Percentiles rank a stretch among this genome's conserved stretches.
Evolutionary conservation across 2,329 filamentous ascomycete species (phyloP).

Genomic region (Talaromyces islandicus): DNA sequence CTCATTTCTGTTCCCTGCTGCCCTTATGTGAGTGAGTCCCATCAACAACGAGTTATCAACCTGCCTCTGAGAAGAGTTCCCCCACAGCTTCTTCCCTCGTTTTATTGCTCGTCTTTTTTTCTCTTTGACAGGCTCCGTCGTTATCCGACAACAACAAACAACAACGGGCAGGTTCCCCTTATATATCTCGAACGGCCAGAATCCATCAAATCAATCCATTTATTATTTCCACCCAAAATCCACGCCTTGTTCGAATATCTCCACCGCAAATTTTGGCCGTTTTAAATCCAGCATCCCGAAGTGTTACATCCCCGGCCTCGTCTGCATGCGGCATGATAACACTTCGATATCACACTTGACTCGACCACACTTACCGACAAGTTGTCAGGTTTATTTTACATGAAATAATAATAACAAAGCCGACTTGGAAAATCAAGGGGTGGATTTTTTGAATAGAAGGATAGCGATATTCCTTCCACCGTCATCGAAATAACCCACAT

Average conservation of each 20-base stretch:
- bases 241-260: not conserved
- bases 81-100: not conserved
- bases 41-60: not conserved
- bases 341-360: not conserved
- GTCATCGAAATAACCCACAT: not conserved
- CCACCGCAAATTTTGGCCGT: not conserved
- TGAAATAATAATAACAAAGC: not conserved
- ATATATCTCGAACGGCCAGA: not conserved
- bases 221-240: not conserved
- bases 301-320: not conserved
- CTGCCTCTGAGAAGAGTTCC: not conserved
- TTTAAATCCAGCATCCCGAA: not conserved
- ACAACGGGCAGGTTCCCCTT: not conserved
- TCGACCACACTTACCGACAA: not conserved
- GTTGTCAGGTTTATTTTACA: not conserved
- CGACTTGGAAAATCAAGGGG: not conserved
- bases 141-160: not conserved
- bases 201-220: constrained; percentile 2
- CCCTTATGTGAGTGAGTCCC: too few species aligned
- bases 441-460: not conserved
- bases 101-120: not conserved
- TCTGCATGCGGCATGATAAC: not conserved
- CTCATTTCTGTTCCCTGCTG: not conserved
- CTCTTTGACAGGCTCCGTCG: not conserved
- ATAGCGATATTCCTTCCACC: not conserved